A percentile compares a stretch with the other conserved stretches of the same genome.
Evolutionary conservation across 2,329 filamentous ascomycete genomes (phyloP).

Genomic region (Pseudocercospora pini-densiflorae): DNA sequence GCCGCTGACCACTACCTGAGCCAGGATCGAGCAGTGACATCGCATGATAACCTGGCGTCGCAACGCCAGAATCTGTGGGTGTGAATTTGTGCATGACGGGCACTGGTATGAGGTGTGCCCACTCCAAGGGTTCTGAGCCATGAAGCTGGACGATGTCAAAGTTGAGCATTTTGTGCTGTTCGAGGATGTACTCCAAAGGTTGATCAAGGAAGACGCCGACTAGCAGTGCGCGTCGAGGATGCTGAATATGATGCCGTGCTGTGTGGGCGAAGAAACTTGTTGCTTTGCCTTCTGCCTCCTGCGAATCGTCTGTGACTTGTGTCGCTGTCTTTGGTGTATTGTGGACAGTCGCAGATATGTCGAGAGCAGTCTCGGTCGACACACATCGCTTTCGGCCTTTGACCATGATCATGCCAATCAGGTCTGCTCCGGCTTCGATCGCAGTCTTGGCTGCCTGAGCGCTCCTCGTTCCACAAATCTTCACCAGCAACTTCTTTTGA

Average conservation of each 20-base stretch:
- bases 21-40: conserved; percentile 87
- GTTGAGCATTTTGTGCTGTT: conserved; percentile 73
- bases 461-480: conserved; percentile 92
- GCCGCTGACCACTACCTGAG: conserved; percentile 75
- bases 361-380: conserved; percentile 73
- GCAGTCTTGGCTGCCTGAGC: conserved; percentile 79
- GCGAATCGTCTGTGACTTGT: conserved; percentile 24
- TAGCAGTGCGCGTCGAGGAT: conserved; percentile 70
- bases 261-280: conserved; percentile 75
- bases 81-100: conserved; percentile 88
- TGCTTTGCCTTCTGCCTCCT: conserved; percentile 39
- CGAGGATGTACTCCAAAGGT: conserved; percentile 78
- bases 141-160: conserved; percentile 94
- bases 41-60: conserved; percentile 77
- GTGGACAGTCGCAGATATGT: conserved; percentile 81
- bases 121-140: conserved; percentile 89
- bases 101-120: conserved; percentile 85
- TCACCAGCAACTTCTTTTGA: conserved; percentile 68
- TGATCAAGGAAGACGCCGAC: conserved; percentile 97
- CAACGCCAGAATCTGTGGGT: conserved; percentile 73
- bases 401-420: conserved; percentile 92
- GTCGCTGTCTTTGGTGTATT: conserved; percentile 47
- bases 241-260: conserved; percentile 49
- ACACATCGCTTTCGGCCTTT: conserved; percentile 80
- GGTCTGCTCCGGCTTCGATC: conserved; percentile 83